phyloP scores from a whole-genome alignment of 2,329 filamentous ascomycete species.

The Penicillium aurantiogriseum region DNA sequence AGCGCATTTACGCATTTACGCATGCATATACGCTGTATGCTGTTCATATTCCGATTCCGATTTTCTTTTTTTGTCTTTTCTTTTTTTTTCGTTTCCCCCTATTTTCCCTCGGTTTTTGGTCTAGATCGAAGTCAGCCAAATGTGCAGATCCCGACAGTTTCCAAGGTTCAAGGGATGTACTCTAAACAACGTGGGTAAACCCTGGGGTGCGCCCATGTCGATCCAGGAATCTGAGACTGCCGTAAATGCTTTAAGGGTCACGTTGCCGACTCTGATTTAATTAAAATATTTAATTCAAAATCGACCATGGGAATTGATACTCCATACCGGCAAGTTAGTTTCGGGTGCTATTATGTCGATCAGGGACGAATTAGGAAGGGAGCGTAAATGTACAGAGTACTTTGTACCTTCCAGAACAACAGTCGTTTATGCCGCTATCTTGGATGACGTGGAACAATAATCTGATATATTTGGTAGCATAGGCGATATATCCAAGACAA shows the following conservation, averaged over 20 bases:
- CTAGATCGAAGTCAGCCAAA: neutral
- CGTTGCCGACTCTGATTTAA: neutral
- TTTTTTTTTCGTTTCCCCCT: neutral
- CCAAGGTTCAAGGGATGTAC: neutral
- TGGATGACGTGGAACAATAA: neutral
- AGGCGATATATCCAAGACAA: neutral
- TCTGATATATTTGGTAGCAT: neutral
- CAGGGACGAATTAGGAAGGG: neutral
- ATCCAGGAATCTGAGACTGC: neutral
- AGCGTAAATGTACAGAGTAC: neutral
- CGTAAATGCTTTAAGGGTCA: neutral
- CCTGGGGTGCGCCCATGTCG: neutral
- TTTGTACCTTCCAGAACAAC: neutral
- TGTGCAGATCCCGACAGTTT: neutral
- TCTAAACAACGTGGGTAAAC: neutral
- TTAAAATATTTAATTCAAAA: neutral
- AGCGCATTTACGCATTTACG: neutral
- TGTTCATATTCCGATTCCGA: neutral
- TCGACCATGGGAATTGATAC: neutral
- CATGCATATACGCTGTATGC: neutral
- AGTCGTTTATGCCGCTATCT: neutral
- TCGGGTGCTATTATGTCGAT: neutral
- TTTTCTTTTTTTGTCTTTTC: neutral
- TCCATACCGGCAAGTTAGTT: neutral
- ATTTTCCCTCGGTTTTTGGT: neutral